A percentile compares a stretch with the other conserved stretches of the same genome.
These are phyloP conservation scores for Taphrina wiesneri DNA, from an alignment of 1,139 yeast genomes.

Conservation along the genomic window DNA sequence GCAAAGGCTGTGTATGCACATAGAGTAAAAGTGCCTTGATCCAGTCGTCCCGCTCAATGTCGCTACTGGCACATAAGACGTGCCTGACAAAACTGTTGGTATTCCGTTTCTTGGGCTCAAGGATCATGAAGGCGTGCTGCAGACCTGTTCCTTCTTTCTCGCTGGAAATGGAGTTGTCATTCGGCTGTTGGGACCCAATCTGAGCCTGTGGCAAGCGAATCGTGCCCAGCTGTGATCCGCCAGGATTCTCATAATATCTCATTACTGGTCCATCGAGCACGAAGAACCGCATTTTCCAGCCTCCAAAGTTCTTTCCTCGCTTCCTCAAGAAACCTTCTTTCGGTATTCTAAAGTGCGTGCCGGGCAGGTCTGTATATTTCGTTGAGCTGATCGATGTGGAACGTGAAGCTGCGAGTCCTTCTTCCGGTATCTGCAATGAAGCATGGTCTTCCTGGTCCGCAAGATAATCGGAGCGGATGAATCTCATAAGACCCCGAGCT, in stretches of 20 bases:
- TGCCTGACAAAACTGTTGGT: constrained; percentile 61
- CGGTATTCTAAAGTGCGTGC: neutral
- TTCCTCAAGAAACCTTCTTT: constrained; percentile 72
- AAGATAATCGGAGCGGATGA: constrained; percentile 49
- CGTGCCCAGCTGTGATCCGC: constrained; percentile 60
- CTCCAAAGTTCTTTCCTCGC: constrained; percentile 60
- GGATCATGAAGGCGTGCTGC: constrained; percentile 71
- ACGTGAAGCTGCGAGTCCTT: constrained; percentile 43
- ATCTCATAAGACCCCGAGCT: neutral
- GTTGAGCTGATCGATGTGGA: neutral
- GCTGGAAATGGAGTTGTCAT: constrained; percentile 51
- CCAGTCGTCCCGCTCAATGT: constrained; percentile 79
- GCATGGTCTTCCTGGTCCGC: neutral
- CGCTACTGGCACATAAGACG: constrained; percentile 79
- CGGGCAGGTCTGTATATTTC: neutral
- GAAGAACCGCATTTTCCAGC: constrained; percentile 77
- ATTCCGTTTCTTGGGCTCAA: constrained; percentile 61
- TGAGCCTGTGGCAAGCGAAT: constrained; percentile 61
- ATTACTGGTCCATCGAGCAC: constrained; percentile 65
- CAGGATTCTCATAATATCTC: constrained; percentile 62
- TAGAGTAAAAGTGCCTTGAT: constrained; percentile 59
- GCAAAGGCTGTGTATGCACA: constrained; percentile 28
- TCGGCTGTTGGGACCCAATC: constrained; percentile 61
- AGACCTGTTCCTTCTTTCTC: constrained; percentile 54
- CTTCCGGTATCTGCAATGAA: neutral